phyloP scores from a whole-genome alignment of 305 asterid species.

The Fraxinus latifolia region DNA sequence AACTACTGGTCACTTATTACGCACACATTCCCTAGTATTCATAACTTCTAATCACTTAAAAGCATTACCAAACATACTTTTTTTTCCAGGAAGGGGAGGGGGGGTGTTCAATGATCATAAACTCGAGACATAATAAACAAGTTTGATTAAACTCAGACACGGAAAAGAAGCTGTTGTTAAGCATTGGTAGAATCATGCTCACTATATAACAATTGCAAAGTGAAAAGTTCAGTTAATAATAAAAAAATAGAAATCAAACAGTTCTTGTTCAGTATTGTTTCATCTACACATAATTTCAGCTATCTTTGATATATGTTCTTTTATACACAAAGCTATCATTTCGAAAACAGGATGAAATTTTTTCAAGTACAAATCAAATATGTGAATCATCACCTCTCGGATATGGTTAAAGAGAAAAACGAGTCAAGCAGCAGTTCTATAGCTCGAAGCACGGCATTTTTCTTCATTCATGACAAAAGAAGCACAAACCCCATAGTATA shows the following conservation, averaged over 20 bases:
- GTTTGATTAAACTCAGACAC: neutral
- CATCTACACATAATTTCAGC: neutral
- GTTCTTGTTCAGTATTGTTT: neutral
- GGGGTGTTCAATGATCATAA: neutral
- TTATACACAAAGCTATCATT: neutral
- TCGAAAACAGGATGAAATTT: neutral
- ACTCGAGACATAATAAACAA: neutral
- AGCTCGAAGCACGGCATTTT: constrained; percentile 11
- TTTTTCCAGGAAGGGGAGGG: neutral
- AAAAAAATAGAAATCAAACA: neutral
- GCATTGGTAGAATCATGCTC: neutral
- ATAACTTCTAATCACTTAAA: neutral
- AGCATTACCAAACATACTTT: neutral
- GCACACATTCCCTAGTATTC: neutral
- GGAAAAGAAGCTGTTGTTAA: neutral
- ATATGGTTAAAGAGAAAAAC: constrained; percentile 26
- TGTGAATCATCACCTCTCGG: constrained; percentile 14
- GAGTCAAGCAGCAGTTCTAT: constrained; percentile 23
- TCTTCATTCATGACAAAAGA: constrained; percentile 6
- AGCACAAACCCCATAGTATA: constrained; percentile 3
- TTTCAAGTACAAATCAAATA: neutral
- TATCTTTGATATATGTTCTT: neutral
- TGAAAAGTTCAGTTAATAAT: neutral
- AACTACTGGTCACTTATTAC: neutral
- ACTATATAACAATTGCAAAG: neutral